Percentiles rank a stretch among this genome's conserved stretches.
These are phyloP conservation scores for Pilatotrama ljubarskyi DNA, from an alignment of 768 basidiomycete species.

Conservation along the genomic window DNA sequence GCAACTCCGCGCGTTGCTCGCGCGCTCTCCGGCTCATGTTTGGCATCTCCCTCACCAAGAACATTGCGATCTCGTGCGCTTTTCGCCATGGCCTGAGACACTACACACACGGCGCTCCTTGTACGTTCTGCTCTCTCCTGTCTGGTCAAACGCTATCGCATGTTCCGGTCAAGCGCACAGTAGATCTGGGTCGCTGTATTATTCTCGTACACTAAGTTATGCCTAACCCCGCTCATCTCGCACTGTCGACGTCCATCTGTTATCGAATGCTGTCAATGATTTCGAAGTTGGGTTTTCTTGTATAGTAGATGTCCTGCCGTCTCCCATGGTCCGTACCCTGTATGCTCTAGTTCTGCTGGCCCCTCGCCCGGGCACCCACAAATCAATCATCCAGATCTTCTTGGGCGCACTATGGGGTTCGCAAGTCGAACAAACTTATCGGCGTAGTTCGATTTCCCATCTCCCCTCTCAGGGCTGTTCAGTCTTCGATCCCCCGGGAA, in stretches of 20 bases:
- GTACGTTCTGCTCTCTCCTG: no score
- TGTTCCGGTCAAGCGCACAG: background rate
- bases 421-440: background rate
- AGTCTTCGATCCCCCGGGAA: background rate
- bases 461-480: background rate
- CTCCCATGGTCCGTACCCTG: background rate
- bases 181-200: background rate
- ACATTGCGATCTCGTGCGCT: no score
- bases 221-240: background rate
- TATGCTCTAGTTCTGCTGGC: background rate
- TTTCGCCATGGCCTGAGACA: no score
- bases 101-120: no score
- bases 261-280: background rate
- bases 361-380: background rate
- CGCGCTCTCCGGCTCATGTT: background rate
- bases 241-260: background rate
- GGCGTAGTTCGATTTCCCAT: background rate
- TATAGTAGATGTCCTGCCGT: background rate
- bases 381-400: slow-evolving; percentile 9
- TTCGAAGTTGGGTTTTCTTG: background rate
- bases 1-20: background rate
- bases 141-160: background rate
- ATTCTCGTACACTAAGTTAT: background rate
- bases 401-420: slow-evolving; percentile 4
- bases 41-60: no score